These are phyloP conservation scores for Colletotrichum somersetense DNA, from an alignment of 2,329 filamentous ascomycete species.

Conservation along the genomic window DNA sequence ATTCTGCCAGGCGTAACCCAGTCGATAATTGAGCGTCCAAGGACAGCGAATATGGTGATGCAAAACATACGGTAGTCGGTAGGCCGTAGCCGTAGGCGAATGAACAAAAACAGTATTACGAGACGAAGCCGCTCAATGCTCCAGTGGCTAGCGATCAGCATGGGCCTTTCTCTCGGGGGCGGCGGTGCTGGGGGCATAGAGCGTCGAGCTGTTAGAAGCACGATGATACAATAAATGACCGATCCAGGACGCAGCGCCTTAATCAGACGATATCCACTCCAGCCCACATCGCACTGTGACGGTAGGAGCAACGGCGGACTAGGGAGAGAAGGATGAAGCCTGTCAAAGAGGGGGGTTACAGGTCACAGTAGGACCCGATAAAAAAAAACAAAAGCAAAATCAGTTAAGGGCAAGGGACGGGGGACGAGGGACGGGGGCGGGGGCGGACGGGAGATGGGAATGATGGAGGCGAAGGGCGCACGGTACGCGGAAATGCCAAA, in stretches of 20 bases:
- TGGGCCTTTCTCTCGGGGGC: slow-evolving; percentile 8
- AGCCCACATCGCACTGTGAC: slow-evolving; percentile 31
- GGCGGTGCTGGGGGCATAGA: slow-evolving; percentile 17
- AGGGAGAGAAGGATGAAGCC: slow-evolving; percentile 24
- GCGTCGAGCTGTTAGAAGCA: slow-evolving; percentile 15
- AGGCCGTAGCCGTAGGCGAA: neutral
- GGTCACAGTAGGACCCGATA: neutral
- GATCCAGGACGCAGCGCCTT: slow-evolving; percentile 29
- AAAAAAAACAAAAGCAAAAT: neutral
- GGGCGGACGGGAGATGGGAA: slow-evolving; percentile 14
- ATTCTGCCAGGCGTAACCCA: slow-evolving; percentile 1
- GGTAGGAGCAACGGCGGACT: slow-evolving; percentile 16
- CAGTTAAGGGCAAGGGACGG: neutral
- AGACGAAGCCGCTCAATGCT: slow-evolving; percentile 21
- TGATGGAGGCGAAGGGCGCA: slow-evolving; percentile 25
- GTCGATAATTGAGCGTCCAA: neutral
- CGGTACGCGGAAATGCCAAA: slow-evolving; percentile 35
- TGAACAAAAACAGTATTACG: slow-evolving; percentile 3
- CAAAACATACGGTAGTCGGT: neutral
- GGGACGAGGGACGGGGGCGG: neutral
- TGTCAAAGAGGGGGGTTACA: neutral
- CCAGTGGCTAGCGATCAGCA: neutral
- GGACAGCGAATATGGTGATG: slow-evolving; percentile 11
- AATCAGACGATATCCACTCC: slow-evolving; percentile 40
- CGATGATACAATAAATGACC: slow-evolving; percentile 36